phyloP scores from a whole-genome alignment of 768 basidiomycete genomes.

The Serendipita indica region DNA sequence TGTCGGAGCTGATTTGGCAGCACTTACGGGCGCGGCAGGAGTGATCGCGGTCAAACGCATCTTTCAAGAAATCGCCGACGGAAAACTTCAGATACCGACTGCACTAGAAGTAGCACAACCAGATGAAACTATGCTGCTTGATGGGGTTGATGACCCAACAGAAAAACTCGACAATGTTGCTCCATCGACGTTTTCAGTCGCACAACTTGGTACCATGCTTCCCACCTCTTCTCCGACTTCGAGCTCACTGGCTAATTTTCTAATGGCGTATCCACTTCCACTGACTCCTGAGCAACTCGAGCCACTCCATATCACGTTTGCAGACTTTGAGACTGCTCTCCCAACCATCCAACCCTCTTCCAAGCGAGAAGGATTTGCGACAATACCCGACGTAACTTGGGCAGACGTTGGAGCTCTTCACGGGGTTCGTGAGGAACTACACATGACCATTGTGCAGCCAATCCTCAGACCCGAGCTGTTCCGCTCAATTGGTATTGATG shows the following conservation, averaged over 20 bases:
- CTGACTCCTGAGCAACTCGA: constrained; percentile 64
- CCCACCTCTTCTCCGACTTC: constrained; percentile 16
- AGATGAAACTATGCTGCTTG: constrained; percentile 28
- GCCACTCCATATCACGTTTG: constrained; percentile 63
- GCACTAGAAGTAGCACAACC: not conserved
- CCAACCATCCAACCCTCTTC: constrained; percentile 87
- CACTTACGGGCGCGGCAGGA: constrained; percentile 84
- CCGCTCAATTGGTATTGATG: constrained; percentile 72
- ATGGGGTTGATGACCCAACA: constrained; percentile 14
- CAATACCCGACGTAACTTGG: constrained; percentile 93
- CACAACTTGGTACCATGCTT: not conserved
- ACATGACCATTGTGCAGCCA: constrained; percentile 96
- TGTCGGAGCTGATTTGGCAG: constrained; percentile 86
- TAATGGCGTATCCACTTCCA: constrained; percentile 71
- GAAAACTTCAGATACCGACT: constrained; percentile 30
- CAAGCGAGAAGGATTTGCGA: constrained; percentile 95
- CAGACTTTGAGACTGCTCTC: constrained; percentile 73
- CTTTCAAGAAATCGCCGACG: constrained; percentile 61
- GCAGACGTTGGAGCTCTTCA: constrained; percentile 87
- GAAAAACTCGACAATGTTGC: not conserved
- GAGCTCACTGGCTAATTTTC: constrained; percentile 77
- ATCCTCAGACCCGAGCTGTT: constrained; percentile 84
- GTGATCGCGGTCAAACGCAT: constrained; percentile 95
- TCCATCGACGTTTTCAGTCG: not conserved
- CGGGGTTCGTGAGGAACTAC: constrained; percentile 72